Conservation (phyloP, 2,329 filamentous ascomycete genomes). For the Pestalotiopsis fici region DNA sequence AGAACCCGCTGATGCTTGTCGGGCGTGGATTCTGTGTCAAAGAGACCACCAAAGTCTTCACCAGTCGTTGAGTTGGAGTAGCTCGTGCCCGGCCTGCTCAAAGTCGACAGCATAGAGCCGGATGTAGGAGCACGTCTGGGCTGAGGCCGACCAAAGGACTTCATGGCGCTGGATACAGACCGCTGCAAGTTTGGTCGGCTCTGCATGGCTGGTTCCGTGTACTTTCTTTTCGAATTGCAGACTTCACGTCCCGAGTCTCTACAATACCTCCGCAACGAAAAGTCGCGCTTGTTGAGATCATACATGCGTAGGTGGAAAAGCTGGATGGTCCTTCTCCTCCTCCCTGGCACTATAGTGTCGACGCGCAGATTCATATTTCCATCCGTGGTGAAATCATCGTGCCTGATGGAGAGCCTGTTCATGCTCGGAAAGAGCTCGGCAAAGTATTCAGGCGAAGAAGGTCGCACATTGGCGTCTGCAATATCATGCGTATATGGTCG, state of each 20-base stretch:
- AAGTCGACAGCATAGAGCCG: conserved; percentile 28
- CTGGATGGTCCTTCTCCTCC: conserved; percentile 67
- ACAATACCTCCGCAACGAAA: conserved; percentile 89
- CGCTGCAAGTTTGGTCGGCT: conserved; percentile 42
- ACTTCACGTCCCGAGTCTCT: conserved; percentile 92
- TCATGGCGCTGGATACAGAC: conserved; percentile 52
- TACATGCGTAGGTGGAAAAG: conserved; percentile 97
- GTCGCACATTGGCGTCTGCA: conserved; percentile 65
- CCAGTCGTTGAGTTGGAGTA: conserved; percentile 31
- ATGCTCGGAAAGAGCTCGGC: conserved; percentile 83
- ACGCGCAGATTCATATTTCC: conserved; percentile 96
- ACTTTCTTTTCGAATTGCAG: conserved; percentile 78
- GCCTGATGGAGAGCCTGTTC: conserved; percentile 77
- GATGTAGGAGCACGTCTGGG: conserved; percentile 37
- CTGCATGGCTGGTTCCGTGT: conserved; percentile 50
- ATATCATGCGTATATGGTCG: conserved; percentile 63
- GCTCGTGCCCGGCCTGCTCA: conserved; percentile 35
- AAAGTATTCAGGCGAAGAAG: conserved; percentile 82
- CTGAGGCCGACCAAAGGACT: conserved; percentile 40
- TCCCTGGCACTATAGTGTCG: conserved; percentile 71
- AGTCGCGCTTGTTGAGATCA: conserved; percentile 81
- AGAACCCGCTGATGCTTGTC: conserved; percentile 33
- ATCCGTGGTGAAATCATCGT: conserved; percentile 87
- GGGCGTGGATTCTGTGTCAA: conserved; percentile 28
- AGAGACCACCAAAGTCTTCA: conserved; percentile 29